These are phyloP conservation scores for Carex cristatella DNA, from an alignment of 176 grass and related monocot species.

Conservation along the genomic window DNA sequence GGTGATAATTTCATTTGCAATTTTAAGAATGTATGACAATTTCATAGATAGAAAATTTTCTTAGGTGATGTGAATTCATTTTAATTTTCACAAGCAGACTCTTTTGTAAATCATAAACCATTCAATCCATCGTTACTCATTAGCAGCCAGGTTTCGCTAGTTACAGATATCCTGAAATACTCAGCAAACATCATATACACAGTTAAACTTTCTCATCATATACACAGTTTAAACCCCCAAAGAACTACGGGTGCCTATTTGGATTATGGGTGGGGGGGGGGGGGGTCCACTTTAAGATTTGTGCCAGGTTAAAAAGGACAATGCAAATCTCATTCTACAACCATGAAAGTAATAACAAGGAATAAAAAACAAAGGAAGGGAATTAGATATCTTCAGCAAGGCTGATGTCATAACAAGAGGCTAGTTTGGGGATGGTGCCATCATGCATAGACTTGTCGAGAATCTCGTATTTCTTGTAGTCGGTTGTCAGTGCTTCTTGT, in stretches of 20 bases:
- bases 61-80: not conserved
- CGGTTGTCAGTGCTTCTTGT: constrained; percentile 32
- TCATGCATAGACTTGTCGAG: constrained; percentile 26
- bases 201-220: not conserved
- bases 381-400: constrained; percentile 5
- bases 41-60: too few species aligned
- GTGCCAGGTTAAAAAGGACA: too few species aligned
- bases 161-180: not conserved
- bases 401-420: not conserved
- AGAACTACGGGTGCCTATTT: too few species aligned
- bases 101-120: not conserved
- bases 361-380: not conserved
- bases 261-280: too few species aligned
- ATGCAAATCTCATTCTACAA: not conserved
- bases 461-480: constrained; percentile 38
- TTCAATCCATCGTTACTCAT: not conserved
- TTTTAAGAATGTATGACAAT: too few species aligned
- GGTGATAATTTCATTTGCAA: too few species aligned
- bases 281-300: too few species aligned
- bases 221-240: not conserved
- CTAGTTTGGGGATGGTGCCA: constrained; percentile 5
- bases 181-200: not conserved
- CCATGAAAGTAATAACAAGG: not conserved
- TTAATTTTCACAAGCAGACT: not conserved
- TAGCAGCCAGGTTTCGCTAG: not conserved